Percentiles rank a stretch among this genome's conserved stretches.
Evolutionary conservation across 2,329 filamentous ascomycete species (phyloP).

Genomic region (Cordyceps pruinosa): DNA sequence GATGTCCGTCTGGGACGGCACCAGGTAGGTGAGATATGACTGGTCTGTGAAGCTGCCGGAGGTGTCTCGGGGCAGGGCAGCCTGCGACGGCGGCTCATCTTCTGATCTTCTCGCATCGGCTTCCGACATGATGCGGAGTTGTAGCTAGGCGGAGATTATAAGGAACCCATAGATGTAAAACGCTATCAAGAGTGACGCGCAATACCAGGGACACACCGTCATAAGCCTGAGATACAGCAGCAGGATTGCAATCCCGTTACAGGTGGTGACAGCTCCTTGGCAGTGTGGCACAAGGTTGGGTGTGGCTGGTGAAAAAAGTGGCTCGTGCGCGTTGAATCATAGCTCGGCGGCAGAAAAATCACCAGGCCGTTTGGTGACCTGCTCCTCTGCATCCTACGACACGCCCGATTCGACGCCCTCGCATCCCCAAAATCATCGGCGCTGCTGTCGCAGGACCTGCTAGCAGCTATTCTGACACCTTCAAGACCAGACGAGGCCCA

Average conservation of each 20-base stretch:
- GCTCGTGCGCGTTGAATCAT: background rate
- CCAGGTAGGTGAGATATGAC: slow-evolving; percentile 53
- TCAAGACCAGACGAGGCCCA: background rate
- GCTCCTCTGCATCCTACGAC: background rate
- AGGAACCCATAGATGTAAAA: background rate
- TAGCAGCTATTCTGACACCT: background rate
- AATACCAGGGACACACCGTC: background rate
- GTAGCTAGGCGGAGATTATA: background rate
- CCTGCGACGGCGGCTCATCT: background rate
- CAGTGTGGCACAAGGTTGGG: background rate
- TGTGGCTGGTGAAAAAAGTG: slow-evolving; percentile 8
- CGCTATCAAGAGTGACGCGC: background rate
- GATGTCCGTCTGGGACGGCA: slow-evolving; percentile 51
- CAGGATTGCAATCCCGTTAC: background rate
- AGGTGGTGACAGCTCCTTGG: too few relatives aligned
- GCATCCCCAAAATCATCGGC: slow-evolving; percentile 1
- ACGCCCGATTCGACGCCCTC: background rate
- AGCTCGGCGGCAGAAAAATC: slow-evolving; percentile 1
- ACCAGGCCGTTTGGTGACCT: background rate
- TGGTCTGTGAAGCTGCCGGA: slow-evolving; percentile 44
- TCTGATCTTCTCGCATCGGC: background rate
- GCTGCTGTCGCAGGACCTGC: background rate
- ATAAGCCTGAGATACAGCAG: background rate
- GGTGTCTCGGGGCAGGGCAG: slow-evolving; percentile 10
- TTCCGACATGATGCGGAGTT: slow-evolving; percentile 7